These are phyloP conservation scores for Myxozyma sirexii DNA, from an alignment of 805 yeast genomes.

Conservation along the genomic window DNA sequence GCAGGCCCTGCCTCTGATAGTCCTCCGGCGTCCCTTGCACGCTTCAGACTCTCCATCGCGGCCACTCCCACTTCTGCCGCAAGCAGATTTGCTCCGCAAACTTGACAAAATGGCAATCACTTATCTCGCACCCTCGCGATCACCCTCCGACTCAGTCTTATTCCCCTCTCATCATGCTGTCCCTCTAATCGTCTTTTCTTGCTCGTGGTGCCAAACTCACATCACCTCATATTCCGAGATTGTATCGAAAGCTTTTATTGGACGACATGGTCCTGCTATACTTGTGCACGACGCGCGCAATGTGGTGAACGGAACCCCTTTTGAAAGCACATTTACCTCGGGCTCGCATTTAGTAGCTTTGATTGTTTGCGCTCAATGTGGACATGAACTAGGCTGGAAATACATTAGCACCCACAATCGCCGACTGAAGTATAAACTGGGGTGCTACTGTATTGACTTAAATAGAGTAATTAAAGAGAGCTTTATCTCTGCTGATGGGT, in stretches of 20 bases:
- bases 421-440: constrained; percentile 60
- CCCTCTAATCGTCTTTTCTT: constrained; percentile 20
- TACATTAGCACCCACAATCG: constrained; percentile 52
- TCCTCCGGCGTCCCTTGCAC: background rate
- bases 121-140: constrained; percentile 1
- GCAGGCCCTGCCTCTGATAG: constrained; percentile 1
- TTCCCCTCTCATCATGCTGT: constrained; percentile 7
- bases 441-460: constrained; percentile 56
- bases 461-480: constrained; percentile 22
- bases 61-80: constrained; percentile 6
- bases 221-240: constrained; percentile 10
- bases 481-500: constrained; percentile 1
- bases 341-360: constrained; percentile 60
- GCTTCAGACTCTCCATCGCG: constrained; percentile 5
- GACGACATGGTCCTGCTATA: constrained; percentile 27
- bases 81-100: background rate
- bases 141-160: constrained; percentile 1
- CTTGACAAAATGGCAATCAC: background rate
- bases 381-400: constrained; percentile 61
- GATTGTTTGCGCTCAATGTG: constrained; percentile 57
- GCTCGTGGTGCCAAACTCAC: constrained; percentile 26
- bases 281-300: constrained; percentile 23
- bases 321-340: constrained; percentile 49
- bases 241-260: constrained; percentile 26
- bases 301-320: constrained; percentile 11